Percentiles rank a stretch among this genome's conserved stretches.
Evolutionary conservation across 176 grass and related monocot species (phyloP).

Genomic region (Triticum monococcum): DNA sequence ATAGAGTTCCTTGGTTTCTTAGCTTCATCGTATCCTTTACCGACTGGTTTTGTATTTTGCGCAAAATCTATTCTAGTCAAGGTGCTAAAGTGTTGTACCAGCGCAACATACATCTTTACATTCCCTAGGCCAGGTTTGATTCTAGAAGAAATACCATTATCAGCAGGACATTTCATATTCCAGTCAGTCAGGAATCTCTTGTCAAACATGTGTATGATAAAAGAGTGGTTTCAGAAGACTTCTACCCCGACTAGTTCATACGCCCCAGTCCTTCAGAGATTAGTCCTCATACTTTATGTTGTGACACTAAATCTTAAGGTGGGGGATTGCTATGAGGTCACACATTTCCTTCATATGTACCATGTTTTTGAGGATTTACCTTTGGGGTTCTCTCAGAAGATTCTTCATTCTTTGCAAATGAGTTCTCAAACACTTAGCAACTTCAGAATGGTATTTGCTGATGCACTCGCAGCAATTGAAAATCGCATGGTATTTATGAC

Average conservation of each 20-base stretch:
- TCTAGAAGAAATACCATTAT: neutral
- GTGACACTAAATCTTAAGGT: slow-evolving; percentile 18
- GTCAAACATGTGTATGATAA: too few species aligned
- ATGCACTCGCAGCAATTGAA: slow-evolving; percentile 48
- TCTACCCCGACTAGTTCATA: neutral
- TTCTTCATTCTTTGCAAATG: neutral
- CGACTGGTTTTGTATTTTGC: slow-evolving; percentile 22
- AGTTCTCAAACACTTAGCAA: neutral
- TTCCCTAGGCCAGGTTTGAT: neutral
- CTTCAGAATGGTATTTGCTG: slow-evolving; percentile 38
- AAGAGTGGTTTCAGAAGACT: neutral
- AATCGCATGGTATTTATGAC: slow-evolving; percentile 56
- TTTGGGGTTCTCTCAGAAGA: slow-evolving; percentile 28
- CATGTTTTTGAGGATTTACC: slow-evolving; percentile 44
- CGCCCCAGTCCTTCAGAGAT: slow-evolving; percentile 25
- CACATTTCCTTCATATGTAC: neutral
- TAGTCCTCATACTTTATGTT: slow-evolving; percentile 50
- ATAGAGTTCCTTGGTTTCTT: slow-evolving; percentile 58
- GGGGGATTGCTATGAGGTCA: slow-evolving; percentile 16
- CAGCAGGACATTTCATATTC: neutral
- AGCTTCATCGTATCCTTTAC: slow-evolving; percentile 24
- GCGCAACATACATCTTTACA: slow-evolving; percentile 29
- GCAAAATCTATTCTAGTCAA: slow-evolving; percentile 52
- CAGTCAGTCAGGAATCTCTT: too few species aligned
- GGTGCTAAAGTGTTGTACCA: slow-evolving; percentile 46